Conservation (phyloP, 768 basidiomycete genomes). For the Serendipita sp. region DNA sequence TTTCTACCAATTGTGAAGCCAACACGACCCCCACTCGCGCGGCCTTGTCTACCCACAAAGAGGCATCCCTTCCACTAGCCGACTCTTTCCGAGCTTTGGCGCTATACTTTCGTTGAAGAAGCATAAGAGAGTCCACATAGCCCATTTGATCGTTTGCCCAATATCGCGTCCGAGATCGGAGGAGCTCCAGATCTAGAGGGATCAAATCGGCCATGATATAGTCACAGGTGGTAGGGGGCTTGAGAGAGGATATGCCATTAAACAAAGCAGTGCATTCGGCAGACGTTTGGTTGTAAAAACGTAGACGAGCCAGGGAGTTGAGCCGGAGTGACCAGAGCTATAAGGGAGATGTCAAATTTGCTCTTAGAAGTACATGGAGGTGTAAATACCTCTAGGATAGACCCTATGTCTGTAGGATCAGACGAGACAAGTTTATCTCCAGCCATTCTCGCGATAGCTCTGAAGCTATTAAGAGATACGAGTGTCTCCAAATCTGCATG, state of each 20-base stretch:
- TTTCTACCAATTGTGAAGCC: slow-evolving; percentile 69
- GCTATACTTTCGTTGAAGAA: slow-evolving; percentile 48
- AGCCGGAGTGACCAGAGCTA: slow-evolving; percentile 79
- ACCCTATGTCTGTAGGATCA: slow-evolving; percentile 48
- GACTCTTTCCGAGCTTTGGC: slow-evolving; percentile 27
- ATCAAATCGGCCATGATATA: slow-evolving; percentile 24
- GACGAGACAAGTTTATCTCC: slow-evolving; percentile 58
- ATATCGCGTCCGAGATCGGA: slow-evolving; percentile 58
- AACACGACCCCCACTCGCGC: slow-evolving; percentile 62
- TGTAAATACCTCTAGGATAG: slow-evolving; percentile 49
- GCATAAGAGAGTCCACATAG: slow-evolving; percentile 58
- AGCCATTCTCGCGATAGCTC: slow-evolving; percentile 70
- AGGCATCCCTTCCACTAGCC: slow-evolving; percentile 13
- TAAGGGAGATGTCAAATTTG: not conserved
- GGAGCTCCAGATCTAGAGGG: slow-evolving; percentile 44
- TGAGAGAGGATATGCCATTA: slow-evolving; percentile 36
- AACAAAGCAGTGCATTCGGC: slow-evolving; percentile 75
- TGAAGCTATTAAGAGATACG: slow-evolving; percentile 48
- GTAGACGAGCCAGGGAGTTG: slow-evolving; percentile 59
- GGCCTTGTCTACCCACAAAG: slow-evolving; percentile 62
- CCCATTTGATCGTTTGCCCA: slow-evolving; percentile 72
- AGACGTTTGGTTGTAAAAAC: slow-evolving; percentile 75
- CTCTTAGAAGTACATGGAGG: not conserved
- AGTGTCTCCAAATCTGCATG: slow-evolving; percentile 59
- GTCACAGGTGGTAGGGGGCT: slow-evolving; percentile 44